Evolutionary conservation across 2,329 filamentous ascomycete species (phyloP).

Genomic region (Diplodia sapinea): DNA sequence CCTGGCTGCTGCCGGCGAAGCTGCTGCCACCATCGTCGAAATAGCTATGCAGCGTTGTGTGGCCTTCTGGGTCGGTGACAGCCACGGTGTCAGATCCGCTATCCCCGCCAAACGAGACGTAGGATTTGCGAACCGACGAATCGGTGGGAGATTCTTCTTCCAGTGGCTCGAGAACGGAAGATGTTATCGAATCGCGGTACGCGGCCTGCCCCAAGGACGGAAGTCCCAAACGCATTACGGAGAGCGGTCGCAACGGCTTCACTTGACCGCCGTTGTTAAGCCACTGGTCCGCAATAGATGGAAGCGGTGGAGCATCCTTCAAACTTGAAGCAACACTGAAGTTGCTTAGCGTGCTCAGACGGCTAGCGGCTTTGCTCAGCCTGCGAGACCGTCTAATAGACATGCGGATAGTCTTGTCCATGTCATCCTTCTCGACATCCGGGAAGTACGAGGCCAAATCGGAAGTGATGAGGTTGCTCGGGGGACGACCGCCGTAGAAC

Average conservation of each 20-base stretch:
- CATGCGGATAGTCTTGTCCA: conserved; percentile 92
- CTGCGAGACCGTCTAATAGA: conserved; percentile 90
- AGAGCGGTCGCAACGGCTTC: conserved; percentile 62
- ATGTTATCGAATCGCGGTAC: conserved; percentile 87
- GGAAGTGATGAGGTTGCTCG: conserved; percentile 95
- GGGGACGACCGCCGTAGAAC: conserved; percentile 90
- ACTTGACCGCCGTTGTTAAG: conserved; percentile 62
- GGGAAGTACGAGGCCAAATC: conserved; percentile 98
- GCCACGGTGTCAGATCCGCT: conserved; percentile 73
- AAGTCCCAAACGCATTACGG: conserved; percentile 64
- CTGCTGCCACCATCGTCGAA: conserved; percentile 81
- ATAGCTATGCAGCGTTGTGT: conserved; percentile 74
- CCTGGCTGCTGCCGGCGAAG: conserved; percentile 67
- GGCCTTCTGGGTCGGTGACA: conserved; percentile 78
- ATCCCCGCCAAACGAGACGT: conserved; percentile 82
- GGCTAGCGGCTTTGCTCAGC: conserved; percentile 89
- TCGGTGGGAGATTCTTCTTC: conserved; percentile 89
- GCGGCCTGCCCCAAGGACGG: conserved; percentile 50
- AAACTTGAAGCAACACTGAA: conserved; percentile 91
- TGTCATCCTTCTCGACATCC: conserved; percentile 89
- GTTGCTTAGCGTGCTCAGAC: conserved; percentile 91
- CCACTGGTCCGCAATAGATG: conserved; percentile 95
- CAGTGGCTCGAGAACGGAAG: conserved; percentile 84
- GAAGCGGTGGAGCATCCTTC: conserved; percentile 91
- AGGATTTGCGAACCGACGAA: conserved; percentile 80